These are phyloP conservation scores for Rosellinia necatrix DNA, from an alignment of 2,329 filamentous ascomycete genomes.

Conservation along the genomic window DNA sequence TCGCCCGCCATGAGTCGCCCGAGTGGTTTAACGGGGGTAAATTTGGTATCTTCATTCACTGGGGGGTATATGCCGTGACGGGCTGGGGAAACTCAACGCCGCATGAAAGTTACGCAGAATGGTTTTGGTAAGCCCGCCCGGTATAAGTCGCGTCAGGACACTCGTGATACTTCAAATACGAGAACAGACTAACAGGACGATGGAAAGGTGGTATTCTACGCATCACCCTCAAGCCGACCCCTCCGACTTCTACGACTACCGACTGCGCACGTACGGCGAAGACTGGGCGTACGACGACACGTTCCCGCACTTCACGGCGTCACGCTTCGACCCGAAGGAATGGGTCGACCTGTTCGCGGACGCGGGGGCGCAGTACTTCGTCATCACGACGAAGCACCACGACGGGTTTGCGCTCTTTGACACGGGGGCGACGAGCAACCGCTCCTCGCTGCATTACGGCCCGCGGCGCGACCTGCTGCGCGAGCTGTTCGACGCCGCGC, in stretches of 20 bases:
- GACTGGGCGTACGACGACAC: slow-evolving; percentile 61
- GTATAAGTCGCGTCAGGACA: background rate
- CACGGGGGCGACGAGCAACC: slow-evolving; percentile 44
- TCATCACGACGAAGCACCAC: slow-evolving; percentile 53
- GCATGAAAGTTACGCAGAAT: slow-evolving; percentile 50
- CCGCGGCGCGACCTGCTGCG: slow-evolving; percentile 47
- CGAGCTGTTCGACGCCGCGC: slow-evolving; percentile 51
- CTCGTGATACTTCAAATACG: background rate
- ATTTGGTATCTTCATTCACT: slow-evolving; percentile 65
- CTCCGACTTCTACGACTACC: slow-evolving; percentile 53
- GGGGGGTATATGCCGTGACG: slow-evolving; percentile 60
- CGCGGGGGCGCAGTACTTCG: slow-evolving; percentile 50
- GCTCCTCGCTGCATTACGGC: slow-evolving; percentile 47
- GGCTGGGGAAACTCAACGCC: slow-evolving; percentile 56
- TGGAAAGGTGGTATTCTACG: slow-evolving; percentile 37
- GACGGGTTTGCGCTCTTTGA: slow-evolving; percentile 54
- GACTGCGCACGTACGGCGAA: slow-evolving; percentile 55
- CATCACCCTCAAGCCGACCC: slow-evolving; percentile 49
- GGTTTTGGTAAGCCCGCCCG: slow-evolving; percentile 52
- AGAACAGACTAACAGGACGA: background rate
- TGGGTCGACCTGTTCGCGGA: slow-evolving; percentile 47
- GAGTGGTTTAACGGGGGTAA: slow-evolving; percentile 61
- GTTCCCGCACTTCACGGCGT: slow-evolving; percentile 57
- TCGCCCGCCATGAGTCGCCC: slow-evolving; percentile 49
- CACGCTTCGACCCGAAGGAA: slow-evolving; percentile 53